phyloP scores from a whole-genome alignment of 768 basidiomycete genomes.

The Trametes sanguinea region DNA sequence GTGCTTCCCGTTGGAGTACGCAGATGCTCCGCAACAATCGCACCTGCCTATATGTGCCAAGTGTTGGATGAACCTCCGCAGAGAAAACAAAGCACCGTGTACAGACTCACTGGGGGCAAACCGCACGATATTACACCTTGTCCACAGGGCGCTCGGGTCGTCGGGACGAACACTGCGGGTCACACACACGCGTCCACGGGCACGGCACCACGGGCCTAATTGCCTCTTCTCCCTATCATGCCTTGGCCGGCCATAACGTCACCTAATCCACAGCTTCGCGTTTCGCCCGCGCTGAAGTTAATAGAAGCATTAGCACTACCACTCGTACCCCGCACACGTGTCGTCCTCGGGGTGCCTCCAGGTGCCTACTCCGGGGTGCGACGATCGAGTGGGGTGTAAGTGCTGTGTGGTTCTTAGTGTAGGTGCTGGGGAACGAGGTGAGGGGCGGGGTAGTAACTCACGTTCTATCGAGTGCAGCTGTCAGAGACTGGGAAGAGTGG shows the following conservation, averaged over 20 bases:
- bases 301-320: background rate
- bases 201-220: background rate
- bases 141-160: constrained; percentile 3
- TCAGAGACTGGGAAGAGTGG: constrained; percentile 5
- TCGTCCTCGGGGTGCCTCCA: background rate
- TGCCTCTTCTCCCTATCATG: background rate
- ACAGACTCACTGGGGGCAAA: background rate
- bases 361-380: too few relatives aligned
- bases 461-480: background rate
- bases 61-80: too few relatives aligned
- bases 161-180: background rate
- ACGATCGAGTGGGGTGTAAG: background rate
- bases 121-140: constrained; percentile 13
- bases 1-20: too few relatives aligned
- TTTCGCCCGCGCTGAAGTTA: background rate
- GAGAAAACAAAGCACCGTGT: too few relatives aligned
- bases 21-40: too few relatives aligned
- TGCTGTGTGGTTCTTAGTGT: background rate
- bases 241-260: background rate
- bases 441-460: background rate
- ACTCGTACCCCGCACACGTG: background rate
- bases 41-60: too few relatives aligned
- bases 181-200: background rate
- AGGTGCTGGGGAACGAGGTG: background rate
- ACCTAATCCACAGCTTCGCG: background rate